Base-by-base conservation (phyloP, 495 filamentous ascomycete species). In the Penicillium desertorum region DNA sequence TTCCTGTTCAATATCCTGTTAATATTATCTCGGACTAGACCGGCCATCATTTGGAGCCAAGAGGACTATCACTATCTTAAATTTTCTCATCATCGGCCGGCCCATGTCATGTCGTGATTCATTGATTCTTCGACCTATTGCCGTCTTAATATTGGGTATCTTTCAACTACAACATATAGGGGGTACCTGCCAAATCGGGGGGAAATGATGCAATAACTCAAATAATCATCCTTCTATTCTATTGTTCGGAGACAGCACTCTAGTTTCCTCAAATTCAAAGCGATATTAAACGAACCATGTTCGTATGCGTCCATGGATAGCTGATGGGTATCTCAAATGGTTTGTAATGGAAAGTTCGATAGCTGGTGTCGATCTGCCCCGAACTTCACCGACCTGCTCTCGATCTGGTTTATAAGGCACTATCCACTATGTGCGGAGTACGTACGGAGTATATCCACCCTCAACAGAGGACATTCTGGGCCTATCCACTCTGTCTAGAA, bases 51-150 rank as follows among this genome's bases (percentile, higher is more conserved):
- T 29, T 32, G 5, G 3, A 5, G 54, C 54, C 14, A 41, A 57
- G 36, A 29, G 10, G 45, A 50, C 36, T 29, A 57, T 57, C 45
- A 25, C 19, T 34, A 50, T 57, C 34, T 50, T 41, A 5, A 20
- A 14, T 50, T 19, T 14, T 10, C 16, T 30, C 27, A 30, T 25
- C 12, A 37, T 45, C 25, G 22, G 22, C 0, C 23, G 51, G 29
- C 19, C 39, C 10, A 17, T 11, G 19, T 17, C 16, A 23, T 34
- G 19, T 17, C 30, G 14, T 34, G 17, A 17, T 47, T 14, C 7
- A 22, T 32, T 27, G 14, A 1, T 9, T 45, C 23, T 46, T 46
- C 11, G 43, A 27, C 39, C 30, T 34, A 34, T 44, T 44, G 37
- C 51, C 17, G 37, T 51, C 20, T 17, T 34, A 22, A 49, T 34